These are phyloP conservation scores for Knoxdaviesia capensis DNA, from an alignment of 2,329 filamentous ascomycete genomes.

Conservation along the genomic window DNA sequence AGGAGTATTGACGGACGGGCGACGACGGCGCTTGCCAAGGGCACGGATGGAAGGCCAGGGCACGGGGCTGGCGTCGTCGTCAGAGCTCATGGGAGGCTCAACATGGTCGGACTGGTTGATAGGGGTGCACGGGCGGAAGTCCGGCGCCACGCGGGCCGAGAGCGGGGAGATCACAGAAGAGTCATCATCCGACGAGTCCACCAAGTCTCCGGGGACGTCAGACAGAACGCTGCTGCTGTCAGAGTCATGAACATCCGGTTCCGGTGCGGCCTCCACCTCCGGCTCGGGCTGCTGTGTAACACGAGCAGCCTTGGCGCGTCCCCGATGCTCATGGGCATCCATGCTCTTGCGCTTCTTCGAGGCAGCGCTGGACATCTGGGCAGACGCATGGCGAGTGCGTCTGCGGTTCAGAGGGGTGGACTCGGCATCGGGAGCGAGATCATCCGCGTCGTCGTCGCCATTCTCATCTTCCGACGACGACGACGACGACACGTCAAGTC, in stretches of 20 bases:
- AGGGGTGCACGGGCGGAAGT: constrained; percentile 19
- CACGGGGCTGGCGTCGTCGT: constrained; percentile 21
- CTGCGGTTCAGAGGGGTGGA: constrained; percentile 41
- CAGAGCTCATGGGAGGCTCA: constrained; percentile 35
- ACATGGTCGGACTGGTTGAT: constrained; percentile 20
- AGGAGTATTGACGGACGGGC: constrained; percentile 17
- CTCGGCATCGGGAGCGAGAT: constrained; percentile 44
- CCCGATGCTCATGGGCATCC: constrained; percentile 18
- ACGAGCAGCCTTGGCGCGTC: constrained; percentile 15
- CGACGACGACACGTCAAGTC: too few species aligned
- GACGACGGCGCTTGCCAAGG: constrained; percentile 25
- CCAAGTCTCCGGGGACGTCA: constrained; percentile 13
- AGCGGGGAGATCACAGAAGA: constrained; percentile 14
- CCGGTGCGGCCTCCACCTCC: constrained; percentile 5
- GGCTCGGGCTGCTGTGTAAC: constrained; percentile 8
- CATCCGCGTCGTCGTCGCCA: constrained; percentile 12
- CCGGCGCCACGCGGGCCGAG: constrained; percentile 9
- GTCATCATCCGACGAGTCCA: constrained; percentile 1
- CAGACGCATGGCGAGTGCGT: constrained; percentile 13
- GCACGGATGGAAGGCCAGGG: constrained; percentile 31
- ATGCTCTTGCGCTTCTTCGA: constrained; percentile 32
- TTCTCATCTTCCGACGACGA: constrained; percentile 8
- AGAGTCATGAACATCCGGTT: constrained; percentile 4
- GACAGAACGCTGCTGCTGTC: constrained; percentile 13
- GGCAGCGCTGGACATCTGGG: neutral